Percentiles rank a stretch among this genome's conserved stretches.
These are phyloP conservation scores for Neurospora sp. DNA, from an alignment of 495 filamentous ascomycete genomes.

Conservation along the genomic window DNA sequence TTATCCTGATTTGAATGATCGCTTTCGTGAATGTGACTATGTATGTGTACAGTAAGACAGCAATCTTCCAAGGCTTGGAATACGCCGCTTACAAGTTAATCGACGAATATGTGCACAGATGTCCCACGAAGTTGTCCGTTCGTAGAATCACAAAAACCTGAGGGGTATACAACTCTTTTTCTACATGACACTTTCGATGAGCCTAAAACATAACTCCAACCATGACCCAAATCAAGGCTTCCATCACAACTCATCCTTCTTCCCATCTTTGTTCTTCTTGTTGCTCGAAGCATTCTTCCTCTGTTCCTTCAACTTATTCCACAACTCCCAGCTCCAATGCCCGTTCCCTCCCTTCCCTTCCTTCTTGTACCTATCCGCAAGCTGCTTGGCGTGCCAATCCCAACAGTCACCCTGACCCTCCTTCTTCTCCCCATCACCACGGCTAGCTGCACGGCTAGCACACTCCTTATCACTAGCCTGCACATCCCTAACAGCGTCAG, in stretches of 20 bases:
- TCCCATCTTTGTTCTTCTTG: neutral
- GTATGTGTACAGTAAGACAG: neutral
- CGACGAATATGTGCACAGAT: neutral
- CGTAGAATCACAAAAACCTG: neutral
- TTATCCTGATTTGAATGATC: neutral
- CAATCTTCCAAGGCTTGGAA: neutral
- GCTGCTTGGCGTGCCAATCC: constrained; percentile 26
- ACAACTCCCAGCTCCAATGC: constrained; percentile 26
- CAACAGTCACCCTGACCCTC: constrained; percentile 26
- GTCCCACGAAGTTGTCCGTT: neutral
- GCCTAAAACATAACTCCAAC: neutral
- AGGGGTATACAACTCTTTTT: neutral
- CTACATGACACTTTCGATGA: neutral
- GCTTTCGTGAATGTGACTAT: neutral
- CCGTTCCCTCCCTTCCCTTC: constrained; percentile 3
- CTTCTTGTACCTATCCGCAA: constrained; percentile 9
- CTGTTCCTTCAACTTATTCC: constrained; percentile 13
- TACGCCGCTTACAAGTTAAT: neutral
- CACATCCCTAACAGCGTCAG: constrained; percentile 3
- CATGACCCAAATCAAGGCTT: neutral
- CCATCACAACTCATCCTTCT: constrained; percentile 14
- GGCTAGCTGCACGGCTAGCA: neutral
- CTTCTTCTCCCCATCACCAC: constrained; percentile 1
- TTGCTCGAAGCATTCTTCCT: constrained; percentile 3
- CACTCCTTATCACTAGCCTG: constrained; percentile 20